Conservation (phyloP, 768 basidiomycete genomes). For the Pulveroboletus sp. region DNA sequence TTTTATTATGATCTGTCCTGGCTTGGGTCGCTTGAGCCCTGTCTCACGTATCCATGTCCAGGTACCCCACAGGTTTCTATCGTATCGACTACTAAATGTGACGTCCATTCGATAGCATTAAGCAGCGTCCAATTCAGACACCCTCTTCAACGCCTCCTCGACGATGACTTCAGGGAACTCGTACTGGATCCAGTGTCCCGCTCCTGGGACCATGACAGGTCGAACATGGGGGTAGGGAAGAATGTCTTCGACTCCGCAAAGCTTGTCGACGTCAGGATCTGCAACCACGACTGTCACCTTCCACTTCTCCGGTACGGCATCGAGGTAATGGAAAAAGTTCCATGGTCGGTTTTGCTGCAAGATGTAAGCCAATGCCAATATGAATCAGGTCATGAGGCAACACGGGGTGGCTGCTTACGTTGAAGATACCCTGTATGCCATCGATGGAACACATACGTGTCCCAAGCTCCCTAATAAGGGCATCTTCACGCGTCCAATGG, state of each 20-base stretch:
- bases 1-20: too few relatives aligned
- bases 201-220: slow-evolving; percentile 7
- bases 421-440: background rate
- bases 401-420: slow-evolving; percentile 1
- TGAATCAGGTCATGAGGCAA: background rate
- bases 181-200: slow-evolving; percentile 25
- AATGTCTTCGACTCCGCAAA: slow-evolving; percentile 7
- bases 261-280: slow-evolving; percentile 11
- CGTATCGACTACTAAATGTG: too few relatives aligned
- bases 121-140: slow-evolving; percentile 5
- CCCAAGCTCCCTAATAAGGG: slow-evolving; percentile 6
- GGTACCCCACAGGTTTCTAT: too few relatives aligned
- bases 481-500: slow-evolving; percentile 13
- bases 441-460: slow-evolving; percentile 10
- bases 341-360: slow-evolving; percentile 17
- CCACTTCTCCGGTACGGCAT: slow-evolving; percentile 1
- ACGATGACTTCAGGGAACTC: slow-evolving; percentile 23
- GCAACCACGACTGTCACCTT: slow-evolving; percentile 14
- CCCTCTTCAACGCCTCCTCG: slow-evolving; percentile 11
- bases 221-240: slow-evolving; percentile 12
- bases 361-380: background rate
- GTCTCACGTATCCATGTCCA: too few relatives aligned
- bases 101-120: background rate
- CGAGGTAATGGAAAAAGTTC: slow-evolving; percentile 11
- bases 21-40: too few relatives aligned